These are phyloP conservation scores for Anthracocystis panici-leucophaei DNA, from an alignment of 1,284 basidiomycete species.

Conservation along the genomic window DNA sequence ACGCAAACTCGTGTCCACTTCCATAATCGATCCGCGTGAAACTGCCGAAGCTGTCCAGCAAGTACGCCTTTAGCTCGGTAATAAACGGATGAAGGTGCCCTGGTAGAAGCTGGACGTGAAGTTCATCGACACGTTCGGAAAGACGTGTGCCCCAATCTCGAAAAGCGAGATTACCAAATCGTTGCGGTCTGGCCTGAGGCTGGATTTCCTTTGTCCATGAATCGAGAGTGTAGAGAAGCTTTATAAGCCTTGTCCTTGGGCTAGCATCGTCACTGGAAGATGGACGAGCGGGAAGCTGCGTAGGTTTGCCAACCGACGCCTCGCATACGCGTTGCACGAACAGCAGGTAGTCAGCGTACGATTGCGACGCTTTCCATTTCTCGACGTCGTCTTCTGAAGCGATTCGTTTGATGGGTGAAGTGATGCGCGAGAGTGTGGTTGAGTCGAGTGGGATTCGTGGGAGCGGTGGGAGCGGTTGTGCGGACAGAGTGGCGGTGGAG, in stretches of 20 bases:
- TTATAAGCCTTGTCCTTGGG: constrained; percentile 72
- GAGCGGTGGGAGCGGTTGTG: constrained; percentile 43
- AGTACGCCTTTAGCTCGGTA: constrained; percentile 79
- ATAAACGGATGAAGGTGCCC: constrained; percentile 72
- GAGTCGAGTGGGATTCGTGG: constrained; percentile 30
- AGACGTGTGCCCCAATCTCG: constrained; percentile 85
- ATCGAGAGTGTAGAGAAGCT: constrained; percentile 79
- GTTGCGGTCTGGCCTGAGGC: constrained; percentile 81
- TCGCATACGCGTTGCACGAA: constrained; percentile 66
- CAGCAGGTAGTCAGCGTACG: constrained; percentile 57
- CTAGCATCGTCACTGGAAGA: neutral
- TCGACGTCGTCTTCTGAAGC: constrained; percentile 64
- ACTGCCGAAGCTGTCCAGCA: constrained; percentile 88
- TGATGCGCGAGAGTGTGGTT: constrained; percentile 22
- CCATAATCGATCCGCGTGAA: constrained; percentile 94
- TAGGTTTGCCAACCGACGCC: constrained; percentile 63
- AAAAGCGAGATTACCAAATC: constrained; percentile 95
- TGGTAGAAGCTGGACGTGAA: constrained; percentile 72
- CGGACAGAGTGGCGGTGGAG: constrained; percentile 23
- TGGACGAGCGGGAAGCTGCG: constrained; percentile 18
- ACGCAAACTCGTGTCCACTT: constrained; percentile 83
- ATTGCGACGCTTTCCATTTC: constrained; percentile 59
- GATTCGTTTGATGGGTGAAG: constrained; percentile 60
- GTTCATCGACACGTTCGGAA: constrained; percentile 70
- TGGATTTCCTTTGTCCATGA: constrained; percentile 86